Conservation (phyloP, 2,329 filamentous ascomycete species). For the Neurospora crassa region DNA sequence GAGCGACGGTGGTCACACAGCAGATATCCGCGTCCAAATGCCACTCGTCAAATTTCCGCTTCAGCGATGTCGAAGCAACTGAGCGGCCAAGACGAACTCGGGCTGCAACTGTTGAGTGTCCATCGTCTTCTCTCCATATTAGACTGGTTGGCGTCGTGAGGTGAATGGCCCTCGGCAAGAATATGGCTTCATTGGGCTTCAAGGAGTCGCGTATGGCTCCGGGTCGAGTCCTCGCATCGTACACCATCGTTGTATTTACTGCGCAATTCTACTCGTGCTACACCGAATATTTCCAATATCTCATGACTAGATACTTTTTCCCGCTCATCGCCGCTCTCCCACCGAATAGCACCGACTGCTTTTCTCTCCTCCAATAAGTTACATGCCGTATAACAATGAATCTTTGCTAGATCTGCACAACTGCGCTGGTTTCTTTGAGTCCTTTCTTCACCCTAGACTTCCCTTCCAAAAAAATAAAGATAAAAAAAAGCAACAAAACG, state of each 20-base stretch:
- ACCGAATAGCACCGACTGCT: neutral
- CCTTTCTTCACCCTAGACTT: neutral
- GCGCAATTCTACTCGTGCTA: neutral
- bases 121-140: neutral
- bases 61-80: neutral
- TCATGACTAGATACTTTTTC: neutral
- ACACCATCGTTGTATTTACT: neutral
- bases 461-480: constrained; percentile 3
- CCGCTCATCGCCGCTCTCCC: neutral
- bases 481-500: constrained; percentile 3
- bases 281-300: neutral
- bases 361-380: neutral
- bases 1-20: neutral
- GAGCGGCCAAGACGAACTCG: neutral
- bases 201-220: neutral
- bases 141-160: neutral
- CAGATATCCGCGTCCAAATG: neutral
- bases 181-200: neutral
- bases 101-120: neutral
- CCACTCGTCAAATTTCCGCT: neutral
- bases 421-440: neutral
- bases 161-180: neutral
- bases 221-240: neutral
- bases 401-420: neutral
- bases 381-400: neutral